phyloP scores from a whole-genome alignment of 2,329 filamentous ascomycete species.

The Hymenoscyphus albidus region DNA sequence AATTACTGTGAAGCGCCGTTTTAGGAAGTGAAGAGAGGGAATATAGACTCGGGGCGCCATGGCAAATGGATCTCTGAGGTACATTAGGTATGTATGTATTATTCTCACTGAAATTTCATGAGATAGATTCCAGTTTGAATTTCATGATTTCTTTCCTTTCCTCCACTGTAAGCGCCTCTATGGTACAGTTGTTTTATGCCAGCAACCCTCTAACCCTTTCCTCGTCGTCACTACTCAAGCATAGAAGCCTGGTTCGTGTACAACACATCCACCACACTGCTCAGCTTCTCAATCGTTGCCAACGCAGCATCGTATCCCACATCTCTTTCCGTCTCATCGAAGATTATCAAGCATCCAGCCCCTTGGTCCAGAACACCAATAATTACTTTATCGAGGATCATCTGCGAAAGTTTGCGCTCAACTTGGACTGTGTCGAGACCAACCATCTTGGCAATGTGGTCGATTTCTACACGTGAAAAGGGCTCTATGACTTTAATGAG shows the following conservation, averaged over 20 bases:
- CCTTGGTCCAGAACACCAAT: conserved; percentile 96
- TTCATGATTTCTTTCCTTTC: neutral
- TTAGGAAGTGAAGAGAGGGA: too few species aligned
- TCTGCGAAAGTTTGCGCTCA: conserved; percentile 96
- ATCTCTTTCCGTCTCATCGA: conserved; percentile 90
- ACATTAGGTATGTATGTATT: too few species aligned
- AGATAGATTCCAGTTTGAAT: neutral
- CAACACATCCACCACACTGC: conserved; percentile 93
- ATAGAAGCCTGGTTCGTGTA: conserved; percentile 97
- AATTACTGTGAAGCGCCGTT: too few species aligned
- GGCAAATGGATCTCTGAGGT: too few species aligned
- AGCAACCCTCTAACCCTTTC: conserved; percentile 10
- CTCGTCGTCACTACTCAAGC: conserved; percentile 63
- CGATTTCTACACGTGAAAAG: conserved; percentile 94
- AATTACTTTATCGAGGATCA: conserved; percentile 99
- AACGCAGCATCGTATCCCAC: conserved; percentile 91
- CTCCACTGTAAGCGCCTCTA: conserved; percentile 24
- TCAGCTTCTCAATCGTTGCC: conserved; percentile 93
- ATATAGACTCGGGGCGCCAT: too few species aligned
- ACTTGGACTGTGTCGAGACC: conserved; percentile 94
- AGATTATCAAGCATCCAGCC: conserved; percentile 95
- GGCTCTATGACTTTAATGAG: conserved; percentile 99
- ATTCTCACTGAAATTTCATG: too few species aligned
- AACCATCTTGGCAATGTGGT: conserved; percentile 96
- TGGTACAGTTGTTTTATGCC: conserved; percentile 28